phyloP scores from a whole-genome alignment of 805 yeast genomes.

The Clavispora vitiphila region DNA sequence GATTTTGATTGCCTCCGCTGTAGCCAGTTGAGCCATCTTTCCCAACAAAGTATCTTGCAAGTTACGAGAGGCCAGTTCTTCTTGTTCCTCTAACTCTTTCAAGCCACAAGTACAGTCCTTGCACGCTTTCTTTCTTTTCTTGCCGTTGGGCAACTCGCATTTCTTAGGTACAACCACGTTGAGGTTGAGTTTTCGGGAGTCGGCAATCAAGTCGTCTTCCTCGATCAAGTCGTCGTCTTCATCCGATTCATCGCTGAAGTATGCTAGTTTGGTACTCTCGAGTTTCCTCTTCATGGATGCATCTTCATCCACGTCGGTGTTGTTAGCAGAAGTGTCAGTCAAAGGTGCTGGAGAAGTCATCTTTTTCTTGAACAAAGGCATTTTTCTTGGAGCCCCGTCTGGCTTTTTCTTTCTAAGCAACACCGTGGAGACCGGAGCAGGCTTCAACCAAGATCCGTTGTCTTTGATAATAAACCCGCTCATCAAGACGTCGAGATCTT shows the following conservation, averaged over 20 bases:
- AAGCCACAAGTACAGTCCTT: conserved; percentile 98
- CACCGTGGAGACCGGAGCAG: conserved; percentile 31
- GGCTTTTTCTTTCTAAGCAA: conserved; percentile 27
- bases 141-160: conserved; percentile 49
- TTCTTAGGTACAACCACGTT: conserved; percentile 54
- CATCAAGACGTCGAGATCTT: conserved; percentile 57
- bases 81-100: conserved; percentile 77
- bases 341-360: conserved; percentile 21
- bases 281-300: conserved; percentile 40
- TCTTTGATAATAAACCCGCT: conserved; percentile 53
- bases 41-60: conserved; percentile 43
- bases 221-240: conserved; percentile 54
- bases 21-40: conserved; percentile 47
- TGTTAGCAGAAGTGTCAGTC: conserved; percentile 43
- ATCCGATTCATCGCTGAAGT: conserved; percentile 48
- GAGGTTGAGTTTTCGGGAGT: conserved; percentile 17
- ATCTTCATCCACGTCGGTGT: conserved; percentile 37
- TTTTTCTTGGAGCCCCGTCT: conserved; percentile 9
- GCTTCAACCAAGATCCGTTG: conserved; percentile 50
- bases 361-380: conserved; percentile 17
- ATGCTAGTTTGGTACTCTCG: conserved; percentile 46
- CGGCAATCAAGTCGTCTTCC: conserved; percentile 36
- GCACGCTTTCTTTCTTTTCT: conserved; percentile 85
- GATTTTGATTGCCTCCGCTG: conserved; percentile 48
- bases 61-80: conserved; percentile 40